Base-by-base conservation (phyloP, 805 yeast genomes). In the Starmerella sp. region DNA sequence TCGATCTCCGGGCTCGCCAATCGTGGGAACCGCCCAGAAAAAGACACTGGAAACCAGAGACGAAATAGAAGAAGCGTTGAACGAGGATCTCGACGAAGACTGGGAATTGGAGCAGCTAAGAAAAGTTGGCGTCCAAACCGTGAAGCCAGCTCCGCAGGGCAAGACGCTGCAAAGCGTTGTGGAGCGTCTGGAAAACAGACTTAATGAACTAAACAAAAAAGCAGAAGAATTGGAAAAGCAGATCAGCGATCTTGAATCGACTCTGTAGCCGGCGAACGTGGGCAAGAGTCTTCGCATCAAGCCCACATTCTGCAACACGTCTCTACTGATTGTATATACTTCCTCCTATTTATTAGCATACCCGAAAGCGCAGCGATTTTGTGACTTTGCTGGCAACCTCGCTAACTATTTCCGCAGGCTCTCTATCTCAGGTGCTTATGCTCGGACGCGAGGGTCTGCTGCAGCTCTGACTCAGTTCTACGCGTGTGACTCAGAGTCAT, bases 51-150 rank as follows among this genome's bases (percentile, higher is more conserved):
- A 22, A 3, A 22, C 3, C 22, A 22, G 22, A 22, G 22, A 31
- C 11, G 48, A 44, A 22, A 32, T 31, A 10, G 29, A 44, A 6
- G 2, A 31, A 5, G 37, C 37, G 14, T 11, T 44, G 15, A 37
- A n/a, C n/a, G 37, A 34, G 15, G 39, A 31, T 8, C 14, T 15
- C 2, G 54, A 54, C 30, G 55, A 54, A 29, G 47, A 51, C 6
- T 57, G 60, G 60, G 60, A 57, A 37, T 41, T 37, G 29, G 60
- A 57, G 48, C 57, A 54, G 32, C 39, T 57, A n/a, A 42, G 60
- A 7, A 54, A 55, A 35, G 46, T 35, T n/a, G 57, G 57, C 6
- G 43, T 51, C 30, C 7, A 6, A 9, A 7, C 38, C 1, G 9
- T 9, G 5, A 15, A 10, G 15, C 34, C 39, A 22, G 6, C 29